A percentile compares a stretch with the other conserved stretches of the same genome.
Conservation (phyloP, 768 basidiomycete species). For the Naganishia onofrii region DNA sequence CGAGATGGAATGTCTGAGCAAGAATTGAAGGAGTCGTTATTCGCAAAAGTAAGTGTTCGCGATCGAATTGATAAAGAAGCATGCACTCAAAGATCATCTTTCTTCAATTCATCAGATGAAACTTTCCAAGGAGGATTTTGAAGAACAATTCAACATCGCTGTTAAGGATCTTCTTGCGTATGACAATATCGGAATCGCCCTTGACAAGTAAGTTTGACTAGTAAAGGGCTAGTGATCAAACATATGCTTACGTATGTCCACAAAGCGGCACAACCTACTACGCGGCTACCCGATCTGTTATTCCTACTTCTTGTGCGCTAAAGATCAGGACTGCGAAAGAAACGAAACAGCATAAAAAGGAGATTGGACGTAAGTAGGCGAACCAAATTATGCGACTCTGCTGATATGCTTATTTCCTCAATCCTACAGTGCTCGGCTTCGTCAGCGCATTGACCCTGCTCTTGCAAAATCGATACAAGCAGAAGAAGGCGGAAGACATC, state of each 20-base stretch:
- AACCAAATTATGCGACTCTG: no score
- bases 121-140: conserved; percentile 15
- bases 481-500: conserved; percentile 41
- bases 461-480: conserved; percentile 33
- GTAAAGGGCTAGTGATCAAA: conserved; percentile 34
- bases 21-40: conserved; percentile 22
- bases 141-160: conserved; percentile 18
- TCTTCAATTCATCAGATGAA: conserved; percentile 1
- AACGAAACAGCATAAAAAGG: conserved; percentile 44
- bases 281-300: conserved; percentile 48
- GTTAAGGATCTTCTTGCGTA: conserved; percentile 23
- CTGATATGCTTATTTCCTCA: background rate
- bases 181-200: conserved; percentile 18
- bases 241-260: conserved; percentile 31
- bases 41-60: conserved; percentile 8
- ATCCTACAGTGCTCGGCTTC: conserved; percentile 28
- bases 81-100: background rate
- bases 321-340: conserved; percentile 23
- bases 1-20: conserved; percentile 22
- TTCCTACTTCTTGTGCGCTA: conserved; percentile 50
- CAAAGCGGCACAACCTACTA: conserved; percentile 7
- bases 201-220: conserved; percentile 27
- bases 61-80: background rate
- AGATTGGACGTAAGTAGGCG: conserved; percentile 43
- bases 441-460: conserved; percentile 35